These are phyloP conservation scores for Fusarium xyrophilum DNA, from an alignment of 2,329 filamentous ascomycete genomes.

Conservation along the genomic window DNA sequence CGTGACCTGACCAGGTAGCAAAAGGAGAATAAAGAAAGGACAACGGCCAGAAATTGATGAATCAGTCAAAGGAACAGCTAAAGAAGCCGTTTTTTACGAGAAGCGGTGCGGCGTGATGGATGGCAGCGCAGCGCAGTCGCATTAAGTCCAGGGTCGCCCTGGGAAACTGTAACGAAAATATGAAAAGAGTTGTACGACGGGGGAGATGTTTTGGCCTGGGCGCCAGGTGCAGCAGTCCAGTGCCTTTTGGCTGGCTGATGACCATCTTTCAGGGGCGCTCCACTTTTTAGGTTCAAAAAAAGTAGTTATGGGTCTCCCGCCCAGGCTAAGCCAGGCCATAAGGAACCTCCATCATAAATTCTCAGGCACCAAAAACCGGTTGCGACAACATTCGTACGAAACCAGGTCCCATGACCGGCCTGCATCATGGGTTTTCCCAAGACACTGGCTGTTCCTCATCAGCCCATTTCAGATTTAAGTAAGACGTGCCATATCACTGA, in stretches of 20 bases:
- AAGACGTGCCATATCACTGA: background rate
- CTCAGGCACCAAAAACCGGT: conserved; percentile 36
- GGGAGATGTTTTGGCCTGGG: conserved; percentile 38
- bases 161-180: conserved; percentile 43
- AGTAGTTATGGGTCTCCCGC: conserved; percentile 12
- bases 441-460: background rate
- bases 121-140: conserved; percentile 43
- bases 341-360: conserved; percentile 12
- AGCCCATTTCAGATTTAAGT: background rate
- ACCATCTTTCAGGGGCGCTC: conserved; percentile 22
- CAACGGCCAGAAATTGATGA: conserved; percentile 15
- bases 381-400: conserved; percentile 12
- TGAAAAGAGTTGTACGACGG: conserved; percentile 34
- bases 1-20: conserved; percentile 14
- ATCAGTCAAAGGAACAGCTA: conserved; percentile 27
- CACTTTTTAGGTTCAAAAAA: conserved; percentile 24
- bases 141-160: conserved; percentile 42
- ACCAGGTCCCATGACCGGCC: conserved; percentile 30
- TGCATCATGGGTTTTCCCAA: conserved; percentile 15
- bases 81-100: conserved; percentile 29
- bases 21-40: conserved; percentile 7
- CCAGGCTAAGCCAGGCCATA: conserved; percentile 6
- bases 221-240: conserved; percentile 24
- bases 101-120: conserved; percentile 40
- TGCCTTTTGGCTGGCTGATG: conserved; percentile 26